A percentile compares a stretch with the other conserved stretches of the same genome.
These are phyloP conservation scores for Pichia ethanolica DNA, from an alignment of 805 yeast species.

Conservation along the genomic window DNA sequence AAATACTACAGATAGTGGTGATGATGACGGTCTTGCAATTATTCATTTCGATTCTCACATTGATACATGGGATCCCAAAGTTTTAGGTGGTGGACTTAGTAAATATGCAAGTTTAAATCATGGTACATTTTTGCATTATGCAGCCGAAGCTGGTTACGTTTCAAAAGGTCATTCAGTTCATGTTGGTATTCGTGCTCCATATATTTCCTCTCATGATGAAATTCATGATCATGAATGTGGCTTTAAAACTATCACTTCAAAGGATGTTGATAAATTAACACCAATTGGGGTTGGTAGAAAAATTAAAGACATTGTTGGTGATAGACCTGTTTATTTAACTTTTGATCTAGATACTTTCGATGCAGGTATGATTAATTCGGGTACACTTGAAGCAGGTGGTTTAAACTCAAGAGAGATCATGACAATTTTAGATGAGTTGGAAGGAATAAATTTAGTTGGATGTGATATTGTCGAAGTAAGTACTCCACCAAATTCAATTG, in stretches of 20 bases:
- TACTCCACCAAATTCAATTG: constrained; percentile 55
- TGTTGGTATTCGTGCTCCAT: constrained; percentile 62
- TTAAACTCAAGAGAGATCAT: constrained; percentile 60
- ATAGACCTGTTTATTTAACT: constrained; percentile 36
- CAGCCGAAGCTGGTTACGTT: constrained; percentile 58
- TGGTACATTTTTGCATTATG: constrained; percentile 65
- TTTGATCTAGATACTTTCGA: constrained; percentile 61
- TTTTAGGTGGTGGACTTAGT: constrained; percentile 55
- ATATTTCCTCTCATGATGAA: constrained; percentile 28
- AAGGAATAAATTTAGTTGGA: constrained; percentile 56
- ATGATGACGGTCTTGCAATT: constrained; percentile 41
- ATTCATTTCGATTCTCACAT: constrained; percentile 62
- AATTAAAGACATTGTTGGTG: constrained; percentile 31
- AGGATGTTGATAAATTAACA: constrained; percentile 39
- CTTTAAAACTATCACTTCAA: constrained; percentile 37
- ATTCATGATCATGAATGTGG: constrained; percentile 46
- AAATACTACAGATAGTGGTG: constrained; percentile 27
- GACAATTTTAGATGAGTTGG: constrained; percentile 49
- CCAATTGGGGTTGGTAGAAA: constrained; percentile 28
- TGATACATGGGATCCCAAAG: constrained; percentile 64
- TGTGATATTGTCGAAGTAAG: constrained; percentile 70
- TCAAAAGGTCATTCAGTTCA: constrained; percentile 43
- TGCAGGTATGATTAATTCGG: constrained; percentile 73
- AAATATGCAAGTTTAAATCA: constrained; percentile 51
- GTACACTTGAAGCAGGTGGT: constrained; percentile 75